Conservation (phyloP, 331 rosid species). For the Malus hybrid region DNA sequence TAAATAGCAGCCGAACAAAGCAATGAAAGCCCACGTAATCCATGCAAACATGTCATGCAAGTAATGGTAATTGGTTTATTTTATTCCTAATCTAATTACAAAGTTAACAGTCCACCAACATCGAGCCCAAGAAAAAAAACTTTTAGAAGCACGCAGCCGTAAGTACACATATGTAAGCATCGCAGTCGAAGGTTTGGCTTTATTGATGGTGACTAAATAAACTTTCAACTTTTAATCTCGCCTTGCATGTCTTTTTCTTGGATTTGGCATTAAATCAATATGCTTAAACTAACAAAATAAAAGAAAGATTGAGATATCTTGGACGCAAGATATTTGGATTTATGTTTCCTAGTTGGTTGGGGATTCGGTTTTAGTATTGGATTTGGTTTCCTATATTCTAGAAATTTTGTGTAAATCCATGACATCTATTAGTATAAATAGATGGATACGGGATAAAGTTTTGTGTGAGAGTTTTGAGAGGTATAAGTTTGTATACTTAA, state of each 20-base stretch:
- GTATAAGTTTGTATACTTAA: too few species aligned
- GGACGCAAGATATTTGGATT: too few species aligned
- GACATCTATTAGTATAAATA: too few species aligned
- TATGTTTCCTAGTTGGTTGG: too few species aligned
- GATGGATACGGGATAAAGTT: too few species aligned
- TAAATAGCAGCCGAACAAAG: background rate
- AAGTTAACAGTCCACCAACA: slow-evolving; percentile 9
- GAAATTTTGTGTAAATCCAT: too few species aligned
- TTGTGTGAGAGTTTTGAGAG: too few species aligned
- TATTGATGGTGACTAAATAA: slow-evolving; percentile 17
- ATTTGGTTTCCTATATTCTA: too few species aligned
- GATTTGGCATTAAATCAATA: too few species aligned
- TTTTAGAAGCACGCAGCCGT: background rate
- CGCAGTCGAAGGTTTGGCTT: slow-evolving; percentile 14
- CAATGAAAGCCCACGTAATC: slow-evolving; percentile 27
- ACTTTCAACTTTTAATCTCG: slow-evolving; percentile 7
- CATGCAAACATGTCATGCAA: slow-evolving; percentile 49
- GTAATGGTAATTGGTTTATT: slow-evolving; percentile 13
- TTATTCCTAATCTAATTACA: slow-evolving; percentile 21
- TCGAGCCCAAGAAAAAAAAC: slow-evolving; percentile 38
- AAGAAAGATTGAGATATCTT: too few species aligned
- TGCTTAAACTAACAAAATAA: too few species aligned
- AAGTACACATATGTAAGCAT: background rate
- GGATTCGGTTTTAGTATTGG: too few species aligned
- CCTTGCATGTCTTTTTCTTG: background rate